Conservation (phyloP, 495 filamentous ascomycete species). For the Lindgomyces ingoldianus region DNA sequence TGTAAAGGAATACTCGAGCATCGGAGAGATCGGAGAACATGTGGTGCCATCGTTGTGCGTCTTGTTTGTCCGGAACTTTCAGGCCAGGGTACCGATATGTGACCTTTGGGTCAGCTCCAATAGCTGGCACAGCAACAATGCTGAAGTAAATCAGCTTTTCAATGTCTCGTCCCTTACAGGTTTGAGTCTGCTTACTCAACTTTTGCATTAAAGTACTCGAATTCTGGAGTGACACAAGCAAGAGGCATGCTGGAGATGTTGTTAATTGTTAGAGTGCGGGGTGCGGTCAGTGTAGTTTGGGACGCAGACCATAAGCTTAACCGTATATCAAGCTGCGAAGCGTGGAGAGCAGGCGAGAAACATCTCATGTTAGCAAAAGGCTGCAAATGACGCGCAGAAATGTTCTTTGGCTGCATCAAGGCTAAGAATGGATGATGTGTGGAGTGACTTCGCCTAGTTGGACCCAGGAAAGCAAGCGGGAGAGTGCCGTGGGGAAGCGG, state of each 20-base stretch:
- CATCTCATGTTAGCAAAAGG: background rate
- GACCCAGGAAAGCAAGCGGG: background rate
- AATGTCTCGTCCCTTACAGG: no score
- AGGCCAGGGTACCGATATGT: constrained; percentile 12
- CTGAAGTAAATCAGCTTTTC: background rate
- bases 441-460: background rate
- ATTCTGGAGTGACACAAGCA: background rate
- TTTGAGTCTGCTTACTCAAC: background rate
- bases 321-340: no score
- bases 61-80: background rate
- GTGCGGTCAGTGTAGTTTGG: background rate
- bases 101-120: constrained; percentile 1
- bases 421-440: background rate
- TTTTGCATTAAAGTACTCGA: background rate
- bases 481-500: no score
- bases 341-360: background rate
- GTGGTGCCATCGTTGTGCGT: background rate
- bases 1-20: constrained; percentile 18
- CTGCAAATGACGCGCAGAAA: background rate
- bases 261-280: background rate
- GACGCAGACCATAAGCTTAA: no score
- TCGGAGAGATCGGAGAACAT: constrained; percentile 2
- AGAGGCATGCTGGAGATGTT: background rate
- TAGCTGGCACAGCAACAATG: constrained; percentile 12
- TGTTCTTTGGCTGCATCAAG: background rate